These are phyloP conservation scores for Lycium ferocissimum DNA, from an alignment of 257 asterid species.

Conservation along the genomic window DNA sequence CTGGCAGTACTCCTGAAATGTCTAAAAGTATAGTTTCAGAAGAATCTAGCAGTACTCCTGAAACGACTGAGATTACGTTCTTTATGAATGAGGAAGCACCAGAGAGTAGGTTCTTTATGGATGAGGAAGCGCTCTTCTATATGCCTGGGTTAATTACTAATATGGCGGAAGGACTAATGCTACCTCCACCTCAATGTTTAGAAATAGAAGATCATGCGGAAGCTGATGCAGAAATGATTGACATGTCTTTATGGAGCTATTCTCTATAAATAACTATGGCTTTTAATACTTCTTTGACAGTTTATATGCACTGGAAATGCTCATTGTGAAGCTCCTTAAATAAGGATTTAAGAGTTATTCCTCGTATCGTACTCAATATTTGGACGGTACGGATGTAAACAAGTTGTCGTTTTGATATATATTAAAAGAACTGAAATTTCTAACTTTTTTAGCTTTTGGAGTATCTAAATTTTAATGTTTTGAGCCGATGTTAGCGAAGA, in stretches of 20 bases:
- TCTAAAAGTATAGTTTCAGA: not conserved
- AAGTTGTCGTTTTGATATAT: no score
- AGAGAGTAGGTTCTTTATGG: constrained; percentile 33
- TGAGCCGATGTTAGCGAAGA: no score
- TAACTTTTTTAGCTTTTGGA: no score
- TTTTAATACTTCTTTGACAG: no score
- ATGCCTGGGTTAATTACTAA: constrained; percentile 49
- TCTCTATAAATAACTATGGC: constrained; percentile 30
- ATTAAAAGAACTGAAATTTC: no score
- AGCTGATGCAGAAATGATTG: constrained; percentile 25
- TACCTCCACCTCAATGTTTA: constrained; percentile 51
- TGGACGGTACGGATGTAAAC: no score
- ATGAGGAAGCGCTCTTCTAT: constrained; percentile 54
- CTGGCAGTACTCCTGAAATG: not conserved
- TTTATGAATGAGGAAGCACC: not conserved
- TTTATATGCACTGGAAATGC: no score
- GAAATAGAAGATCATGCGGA: constrained; percentile 39
- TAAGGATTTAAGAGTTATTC: no score
- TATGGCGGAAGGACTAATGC: constrained; percentile 68
- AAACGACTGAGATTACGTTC: not conserved
- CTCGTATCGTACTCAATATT: no score
- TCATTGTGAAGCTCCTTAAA: no score
- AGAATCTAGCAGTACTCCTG: not conserved
- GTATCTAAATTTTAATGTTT: no score
- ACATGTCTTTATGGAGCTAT: constrained; percentile 59